Evolutionary conservation across 2,329 filamentous ascomycete genomes (phyloP), one percentile per base, ranked within the genome.

Genomic region (Dothideomycetes sp.): DNA sequence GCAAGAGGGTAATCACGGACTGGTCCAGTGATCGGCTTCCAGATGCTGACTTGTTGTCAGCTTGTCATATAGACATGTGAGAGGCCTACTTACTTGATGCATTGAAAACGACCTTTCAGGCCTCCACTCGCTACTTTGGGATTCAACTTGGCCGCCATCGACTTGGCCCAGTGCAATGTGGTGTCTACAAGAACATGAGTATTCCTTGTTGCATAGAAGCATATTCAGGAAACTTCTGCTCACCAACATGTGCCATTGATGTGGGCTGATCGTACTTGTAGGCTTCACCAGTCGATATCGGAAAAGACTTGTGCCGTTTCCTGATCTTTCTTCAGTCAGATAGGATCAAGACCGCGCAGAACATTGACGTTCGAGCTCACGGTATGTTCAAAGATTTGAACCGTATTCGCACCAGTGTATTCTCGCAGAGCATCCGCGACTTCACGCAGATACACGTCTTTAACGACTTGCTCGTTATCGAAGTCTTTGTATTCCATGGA

Each of bases 401-500:
- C 42, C 2, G 42, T 13, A 15, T 36, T 15, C 4, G 45, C 47
- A 3, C 30, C 31, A 5, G 45, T 30, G 20, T 40, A 25, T 17
- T 18, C 15, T 18, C 27, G n/a, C 11, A 49, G 16, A 3, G 19
- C 5, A 22, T 43, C 31, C 3, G 35, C 28, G 11, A 38, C 32
- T 19, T 48, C 46, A 17, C 28, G 12, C 0, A 33, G 17, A 25
- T 40, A 43, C 3, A 48, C 20, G 15, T 46, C 34, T 8, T 36
- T 30, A n/a, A 48, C 19, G 11, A 16, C 28, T 9, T 45, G 28
- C 24, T 42, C 25, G 10, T 42, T 15, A 13, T 36, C 27, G 25
- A 76, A 45, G 16, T 45, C 43, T 8, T 41, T 18, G 13, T 41
- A 41, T 10, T 18, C 13, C 38, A 45, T 41, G 5, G 13, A 20